A percentile compares a stretch with the other conserved stretches of the same genome.
These are phyloP conservation scores for Aureobasidium vineae DNA, from an alignment of 2,329 filamentous ascomycete species.

Conservation along the genomic window DNA sequence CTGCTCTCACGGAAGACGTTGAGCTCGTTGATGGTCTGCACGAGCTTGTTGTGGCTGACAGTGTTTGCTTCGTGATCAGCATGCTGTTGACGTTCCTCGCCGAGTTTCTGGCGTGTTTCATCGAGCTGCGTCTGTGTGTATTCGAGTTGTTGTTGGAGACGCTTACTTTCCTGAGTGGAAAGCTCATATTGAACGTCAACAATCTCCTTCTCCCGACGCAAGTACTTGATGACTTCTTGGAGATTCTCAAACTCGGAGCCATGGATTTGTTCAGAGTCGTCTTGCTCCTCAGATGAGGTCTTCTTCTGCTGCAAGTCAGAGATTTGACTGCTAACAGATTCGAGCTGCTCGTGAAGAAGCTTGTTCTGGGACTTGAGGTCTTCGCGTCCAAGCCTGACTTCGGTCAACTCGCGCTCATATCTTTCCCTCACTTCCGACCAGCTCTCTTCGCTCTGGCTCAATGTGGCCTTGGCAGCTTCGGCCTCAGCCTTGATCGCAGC, in stretches of 20 bases:
- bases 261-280: slow-evolving; percentile 45
- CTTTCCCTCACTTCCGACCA: slow-evolving; percentile 80
- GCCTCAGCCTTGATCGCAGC: slow-evolving; percentile 74
- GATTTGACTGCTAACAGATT: slow-evolving; percentile 73
- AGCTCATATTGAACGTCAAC: slow-evolving; percentile 94
- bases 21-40: slow-evolving; percentile 92
- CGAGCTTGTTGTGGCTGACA: slow-evolving; percentile 81
- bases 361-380: slow-evolving; percentile 88
- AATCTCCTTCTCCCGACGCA: slow-evolving; percentile 96
- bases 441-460: slow-evolving; percentile 78
- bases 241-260: slow-evolving; percentile 58
- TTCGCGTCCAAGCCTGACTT: slow-evolving; percentile 74
- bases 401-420: slow-evolving; percentile 78
- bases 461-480: slow-evolving; percentile 75
- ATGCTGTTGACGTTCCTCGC: slow-evolving; percentile 78
- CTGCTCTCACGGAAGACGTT: slow-evolving; percentile 96
- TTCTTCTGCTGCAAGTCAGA: slow-evolving; percentile 78
- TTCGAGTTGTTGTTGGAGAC: slow-evolving; percentile 84
- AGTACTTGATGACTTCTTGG: slow-evolving; percentile 85
- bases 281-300: slow-evolving; percentile 54
- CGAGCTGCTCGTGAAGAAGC: slow-evolving; percentile 83
- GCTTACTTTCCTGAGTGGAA: slow-evolving; percentile 81
- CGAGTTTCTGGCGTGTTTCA: slow-evolving; percentile 81
- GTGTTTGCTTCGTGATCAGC: slow-evolving; percentile 70
- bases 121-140: slow-evolving; percentile 86